These are phyloP conservation scores for Acacia pycnantha DNA, from an alignment of 331 rosid genomes.

Conservation along the genomic window DNA sequence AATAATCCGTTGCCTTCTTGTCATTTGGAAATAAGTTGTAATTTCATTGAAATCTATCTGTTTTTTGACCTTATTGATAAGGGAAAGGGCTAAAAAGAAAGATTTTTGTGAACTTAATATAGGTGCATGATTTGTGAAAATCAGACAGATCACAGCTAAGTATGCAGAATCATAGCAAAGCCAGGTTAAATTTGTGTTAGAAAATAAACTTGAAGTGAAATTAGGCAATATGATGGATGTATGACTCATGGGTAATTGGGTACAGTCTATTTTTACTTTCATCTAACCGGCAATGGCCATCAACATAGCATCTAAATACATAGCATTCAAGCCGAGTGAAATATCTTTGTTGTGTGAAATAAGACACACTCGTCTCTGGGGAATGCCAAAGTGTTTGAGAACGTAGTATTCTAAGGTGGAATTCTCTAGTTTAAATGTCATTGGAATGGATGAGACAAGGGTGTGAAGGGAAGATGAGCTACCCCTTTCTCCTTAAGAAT, in stretches of 20 bases:
- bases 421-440: not conserved
- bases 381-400: not conserved
- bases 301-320: not conserved
- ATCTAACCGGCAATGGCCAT: slow-evolving; percentile 2
- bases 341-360: not conserved
- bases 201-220: not conserved
- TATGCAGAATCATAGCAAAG: not conserved
- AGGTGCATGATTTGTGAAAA: not conserved
- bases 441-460: not conserved
- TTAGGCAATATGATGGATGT: not conserved
- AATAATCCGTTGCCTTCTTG: not conserved
- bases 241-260: not conserved
- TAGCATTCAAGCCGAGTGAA: not conserved
- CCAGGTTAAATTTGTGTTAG: not conserved
- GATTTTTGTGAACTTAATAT: not conserved
- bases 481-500: not conserved
- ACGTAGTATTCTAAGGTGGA: not conserved
- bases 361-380: not conserved
- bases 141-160: not conserved
- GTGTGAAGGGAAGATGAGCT: slow-evolving; percentile 1
- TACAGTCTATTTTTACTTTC: not conserved
- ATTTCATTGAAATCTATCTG: not conserved
- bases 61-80: not conserved
- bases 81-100: not conserved
- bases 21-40: not conserved